Percentiles rank a stretch among this genome's conserved stretches.
Evolutionary conservation across 2,329 filamentous ascomycete genomes (phyloP).

Genomic region (Aspergillus sp.): DNA sequence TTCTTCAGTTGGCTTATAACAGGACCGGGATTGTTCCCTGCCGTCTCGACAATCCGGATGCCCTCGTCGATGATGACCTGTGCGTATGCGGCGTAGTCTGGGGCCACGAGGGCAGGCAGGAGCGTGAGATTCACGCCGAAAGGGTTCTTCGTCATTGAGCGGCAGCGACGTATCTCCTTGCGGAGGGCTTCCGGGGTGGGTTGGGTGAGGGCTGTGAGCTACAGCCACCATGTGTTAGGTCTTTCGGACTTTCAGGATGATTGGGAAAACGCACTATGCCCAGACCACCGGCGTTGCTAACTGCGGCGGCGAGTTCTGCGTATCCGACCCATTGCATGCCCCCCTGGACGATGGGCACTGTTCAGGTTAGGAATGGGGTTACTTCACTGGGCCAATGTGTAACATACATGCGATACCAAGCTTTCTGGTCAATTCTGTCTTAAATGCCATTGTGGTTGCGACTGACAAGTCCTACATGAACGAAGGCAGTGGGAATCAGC

Average conservation of each 20-base stretch:
- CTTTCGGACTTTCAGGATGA: not conserved
- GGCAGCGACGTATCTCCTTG: conserved; percentile 86
- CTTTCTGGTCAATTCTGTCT: not conserved
- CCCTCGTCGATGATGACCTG: conserved; percentile 91
- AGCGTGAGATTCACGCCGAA: conserved; percentile 97
- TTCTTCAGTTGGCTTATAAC: conserved; percentile 84
- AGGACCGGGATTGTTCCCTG: conserved; percentile 72
- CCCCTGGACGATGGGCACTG: conserved; percentile 50
- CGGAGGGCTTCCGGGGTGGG: conserved; percentile 90
- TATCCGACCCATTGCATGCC: conserved; percentile 58
- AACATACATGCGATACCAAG: not conserved
- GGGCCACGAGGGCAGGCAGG: conserved; percentile 78
- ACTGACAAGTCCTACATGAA: no score
- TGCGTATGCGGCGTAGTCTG: conserved; percentile 86
- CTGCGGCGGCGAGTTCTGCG: conserved; percentile 51
- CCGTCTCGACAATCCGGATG: conserved; percentile 85
- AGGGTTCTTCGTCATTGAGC: conserved; percentile 59
- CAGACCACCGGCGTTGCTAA: conserved; percentile 53
- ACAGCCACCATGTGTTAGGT: not conserved
- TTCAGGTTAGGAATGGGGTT: not conserved
- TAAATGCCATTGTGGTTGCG: not conserved
- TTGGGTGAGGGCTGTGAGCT: conserved; percentile 71
- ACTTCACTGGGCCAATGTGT: not conserved
- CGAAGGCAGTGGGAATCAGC: no score
- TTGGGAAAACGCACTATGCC: conserved; percentile 44